These are phyloP conservation scores for Orbilia quercus DNA, from an alignment of 2,329 filamentous ascomycete species.

Conservation along the genomic window DNA sequence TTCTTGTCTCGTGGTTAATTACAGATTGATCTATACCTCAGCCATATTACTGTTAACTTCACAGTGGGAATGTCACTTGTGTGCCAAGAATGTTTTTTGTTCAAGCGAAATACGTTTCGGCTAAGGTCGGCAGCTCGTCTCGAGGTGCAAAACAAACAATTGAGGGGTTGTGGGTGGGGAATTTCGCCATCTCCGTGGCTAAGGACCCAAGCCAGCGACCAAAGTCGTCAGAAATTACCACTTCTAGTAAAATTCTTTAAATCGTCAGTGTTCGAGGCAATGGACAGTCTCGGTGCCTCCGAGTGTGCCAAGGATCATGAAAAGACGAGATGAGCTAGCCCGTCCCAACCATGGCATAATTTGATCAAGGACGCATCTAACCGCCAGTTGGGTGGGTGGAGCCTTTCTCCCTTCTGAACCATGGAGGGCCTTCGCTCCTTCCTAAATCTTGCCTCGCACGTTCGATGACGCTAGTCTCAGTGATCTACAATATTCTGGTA, in stretches of 20 bases:
- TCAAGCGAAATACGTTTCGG: constrained; percentile 7
- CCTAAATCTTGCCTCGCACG: constrained; percentile 21
- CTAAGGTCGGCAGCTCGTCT: constrained; percentile 30
- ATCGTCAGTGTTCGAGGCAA: constrained; percentile 2
- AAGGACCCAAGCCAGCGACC: neutral
- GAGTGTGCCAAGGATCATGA: constrained; percentile 36
- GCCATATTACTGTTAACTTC: too few relatives aligned
- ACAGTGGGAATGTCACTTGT: too few relatives aligned
- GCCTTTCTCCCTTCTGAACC: constrained; percentile 24
- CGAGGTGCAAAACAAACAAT: constrained; percentile 7
- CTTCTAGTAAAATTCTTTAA: constrained; percentile 9
- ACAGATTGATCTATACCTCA: too few relatives aligned
- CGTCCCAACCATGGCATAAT: constrained; percentile 22
- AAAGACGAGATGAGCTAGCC: constrained; percentile 22
- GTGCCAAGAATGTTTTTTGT: too few relatives aligned
- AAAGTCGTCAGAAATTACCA: constrained; percentile 39
- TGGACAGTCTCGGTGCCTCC: constrained; percentile 33
- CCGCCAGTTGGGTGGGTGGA: constrained; percentile 54
- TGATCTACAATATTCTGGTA: constrained; percentile 18
- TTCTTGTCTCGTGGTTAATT: neutral
- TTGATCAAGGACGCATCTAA: constrained; percentile 49
- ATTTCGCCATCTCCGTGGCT: constrained; percentile 46
- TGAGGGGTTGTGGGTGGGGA: constrained; percentile 33
- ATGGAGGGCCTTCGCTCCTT: constrained; percentile 16
- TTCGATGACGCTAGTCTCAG: constrained; percentile 18